Base-by-base conservation (phyloP, 306 rosid species). In the Inga leiocalycina region DNA sequence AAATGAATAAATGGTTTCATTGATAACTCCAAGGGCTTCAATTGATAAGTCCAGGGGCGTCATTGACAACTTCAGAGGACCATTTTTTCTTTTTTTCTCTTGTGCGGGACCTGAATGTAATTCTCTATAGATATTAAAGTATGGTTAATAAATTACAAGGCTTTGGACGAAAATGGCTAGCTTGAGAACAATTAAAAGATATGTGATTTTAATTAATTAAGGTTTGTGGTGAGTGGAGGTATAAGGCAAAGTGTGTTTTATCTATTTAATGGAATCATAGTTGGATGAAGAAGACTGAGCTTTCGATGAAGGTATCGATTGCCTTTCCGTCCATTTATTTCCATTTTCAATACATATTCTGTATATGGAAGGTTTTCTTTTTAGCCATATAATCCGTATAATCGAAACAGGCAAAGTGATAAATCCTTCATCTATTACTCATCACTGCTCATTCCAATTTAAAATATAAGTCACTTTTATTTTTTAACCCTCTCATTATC, bases 181-280 rank as follows among this genome's bases (percentile, higher is more conserved):
- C 71, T 66, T 7, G 44, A 66, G 11, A 32, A 34, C 65, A 57
- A 9, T 20, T 56, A 56, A 56, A 59, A 59, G 32, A 56, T 56
- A 16, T 48, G 9, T 44, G 48, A 37, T 37, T 52, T 52, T 56
- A 56, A 48, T 48, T 48, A 11, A 48, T 10, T 13, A 72, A 32
- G 75, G 74, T 39, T 39, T 76, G 83, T 76, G 85, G n/a, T 65
- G 71, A 65, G 71, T 65, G 71, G 71, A 65, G 43, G 71, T 32
- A 65, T 65, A 65, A 27, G 70, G 20, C 70, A 27, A 65, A 15
- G 41, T 32, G n/a, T 14, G 71, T 6, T 65, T 32, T 65, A 62
- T 62, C 71, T 32, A 65, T 65, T 34, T 13, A 65, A 65, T 65
- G 71, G 71, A 65, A 65, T 65, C 71, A 65, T 59, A 49, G 70